phyloP scores from a whole-genome alignment of 2,329 filamentous ascomycete species.

The Ophiobolus disseminans region DNA sequence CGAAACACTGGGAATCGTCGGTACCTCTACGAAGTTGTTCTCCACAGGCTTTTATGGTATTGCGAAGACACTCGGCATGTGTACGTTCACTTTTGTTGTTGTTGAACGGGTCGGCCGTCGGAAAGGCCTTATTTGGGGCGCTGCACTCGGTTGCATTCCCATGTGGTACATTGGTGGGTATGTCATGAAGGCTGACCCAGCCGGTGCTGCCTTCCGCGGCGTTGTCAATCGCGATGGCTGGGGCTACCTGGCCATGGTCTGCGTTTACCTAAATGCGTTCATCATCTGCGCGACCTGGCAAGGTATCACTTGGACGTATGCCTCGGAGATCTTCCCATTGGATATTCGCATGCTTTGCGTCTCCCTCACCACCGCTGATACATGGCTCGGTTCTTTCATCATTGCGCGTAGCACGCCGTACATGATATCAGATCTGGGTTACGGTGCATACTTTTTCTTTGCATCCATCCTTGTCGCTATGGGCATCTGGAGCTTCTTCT shows the following conservation, averaged over 20 bases:
- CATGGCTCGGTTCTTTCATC: conserved; percentile 51
- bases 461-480: conserved; percentile 37
- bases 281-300: conserved; percentile 59
- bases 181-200: conserved; percentile 60
- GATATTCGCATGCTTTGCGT: conserved; percentile 52
- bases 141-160: conserved; percentile 56
- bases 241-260: conserved; percentile 61
- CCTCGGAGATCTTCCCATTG: conserved; percentile 58
- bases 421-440: conserved; percentile 47
- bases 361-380: conserved; percentile 48
- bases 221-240: conserved; percentile 54
- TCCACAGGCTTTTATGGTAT: conserved; percentile 62
- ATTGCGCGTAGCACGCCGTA: conserved; percentile 50
- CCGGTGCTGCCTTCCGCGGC: conserved; percentile 53
- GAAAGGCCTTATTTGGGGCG: conserved; percentile 57
- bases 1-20: conserved; percentile 55
- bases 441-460: conserved; percentile 52
- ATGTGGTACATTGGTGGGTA: conserved; percentile 63
- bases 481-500: conserved; percentile 43
- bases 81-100: conserved; percentile 49
- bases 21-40: conserved; percentile 51
- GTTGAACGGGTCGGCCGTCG: conserved; percentile 52
- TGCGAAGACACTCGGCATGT: conserved; percentile 48
- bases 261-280: conserved; percentile 63
- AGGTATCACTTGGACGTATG: conserved; percentile 53